Base-by-base conservation (phyloP, 495 filamentous ascomycete species). In the Antarctomyces pellizariae region DNA sequence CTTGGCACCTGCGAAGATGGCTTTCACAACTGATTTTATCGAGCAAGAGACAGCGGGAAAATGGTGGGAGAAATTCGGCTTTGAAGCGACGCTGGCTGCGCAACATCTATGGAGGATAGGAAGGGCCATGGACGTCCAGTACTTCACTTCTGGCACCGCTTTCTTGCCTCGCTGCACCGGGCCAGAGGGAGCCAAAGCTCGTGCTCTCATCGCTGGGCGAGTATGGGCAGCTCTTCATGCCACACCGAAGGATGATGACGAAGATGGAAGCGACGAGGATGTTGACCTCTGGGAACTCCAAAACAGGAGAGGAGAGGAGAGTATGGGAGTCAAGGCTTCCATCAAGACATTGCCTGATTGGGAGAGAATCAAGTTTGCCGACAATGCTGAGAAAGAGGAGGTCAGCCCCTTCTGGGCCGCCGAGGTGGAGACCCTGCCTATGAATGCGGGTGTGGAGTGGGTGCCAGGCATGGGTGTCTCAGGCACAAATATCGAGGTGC, bases 71-170 rank as follows among this genome's bases (percentile, higher is more conserved):
- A 39, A 32, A 26, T 66, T 50, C 37, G 34, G 36, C 26, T 27
- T 49, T 25, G 61, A 71, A 25, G 53, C 62, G 13, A 57, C 59
- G 4, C 48, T 97, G 4, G 57, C 78, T 2, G 50, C 93, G 13
- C 86, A 99, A 48, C 84, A 99, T 50, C 57, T 93, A 15, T 86
- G 68, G 67, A 60, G 89, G 5, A 75, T 99, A 23, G 83, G 75
- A 1, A 46, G 50, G 15, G 69, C 66, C 7, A 71, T 70, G 56
- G 49, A 64, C 17, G 75, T 86, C 7, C 49, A 58, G 16, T 77
- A 68, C 62, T 80, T 74, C 71, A 51, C 59, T 0, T 66, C 66
- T 11, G 74, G 56, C 0, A 58, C 90, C 34, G 78, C 70, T 2
- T 93, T 72, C 41, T 53, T 91, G 19, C 52, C 57, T 0, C 26